Base-by-base conservation (phyloP, 768 basidiomycete genomes). In the Leccinellum rugosiceps region DNA sequence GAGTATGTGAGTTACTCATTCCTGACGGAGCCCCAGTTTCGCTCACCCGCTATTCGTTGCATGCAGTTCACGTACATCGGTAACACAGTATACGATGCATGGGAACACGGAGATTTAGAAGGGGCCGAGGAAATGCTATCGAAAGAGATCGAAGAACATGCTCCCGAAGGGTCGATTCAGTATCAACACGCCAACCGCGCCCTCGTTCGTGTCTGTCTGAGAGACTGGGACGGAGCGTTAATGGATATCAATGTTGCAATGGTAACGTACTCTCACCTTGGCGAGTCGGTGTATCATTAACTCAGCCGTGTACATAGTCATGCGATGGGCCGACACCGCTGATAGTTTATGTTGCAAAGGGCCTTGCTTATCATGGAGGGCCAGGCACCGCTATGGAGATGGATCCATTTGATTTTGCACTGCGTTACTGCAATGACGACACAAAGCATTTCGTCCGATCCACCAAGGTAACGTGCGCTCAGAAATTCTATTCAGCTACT, bases 161-260 rank as follows among this genome's bases (percentile, higher is more conserved):
- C 15, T 2, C 23, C 23, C 13, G 34, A 7, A 30, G 30, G 6
- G 30, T 49, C 53, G n/a, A 5, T 19, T 11, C 25, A 13, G 17
- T 61, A 66, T 47, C 10, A 31, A 6, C 51, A 35, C 19, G 64
- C 52, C 15, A 65, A 60, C 21, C 65, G 64, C 34, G 55, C 65
- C 15, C 47, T 65, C 19, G 45, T 66, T 46, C 64, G 65, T 13
- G n/a, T 26, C 2, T 50, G 51, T 14, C 58, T 1, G 3, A 11
- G 30, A 21, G 30, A 66, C 14, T 56, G 52, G 47, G 6, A 2
- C 1, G 57, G 26, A 4, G 64, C 65, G 4, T 47, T 57, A 25
- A 23, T 53, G 6, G 65, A 66, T 30, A 53, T 23, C 25, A 4
- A n/a, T 3, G 46, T 13, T 3, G 23, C 32, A 8, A 44, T 25